Conservation (phyloP, 2,329 filamentous ascomycete genomes). For the Diaporthe vexans region DNA sequence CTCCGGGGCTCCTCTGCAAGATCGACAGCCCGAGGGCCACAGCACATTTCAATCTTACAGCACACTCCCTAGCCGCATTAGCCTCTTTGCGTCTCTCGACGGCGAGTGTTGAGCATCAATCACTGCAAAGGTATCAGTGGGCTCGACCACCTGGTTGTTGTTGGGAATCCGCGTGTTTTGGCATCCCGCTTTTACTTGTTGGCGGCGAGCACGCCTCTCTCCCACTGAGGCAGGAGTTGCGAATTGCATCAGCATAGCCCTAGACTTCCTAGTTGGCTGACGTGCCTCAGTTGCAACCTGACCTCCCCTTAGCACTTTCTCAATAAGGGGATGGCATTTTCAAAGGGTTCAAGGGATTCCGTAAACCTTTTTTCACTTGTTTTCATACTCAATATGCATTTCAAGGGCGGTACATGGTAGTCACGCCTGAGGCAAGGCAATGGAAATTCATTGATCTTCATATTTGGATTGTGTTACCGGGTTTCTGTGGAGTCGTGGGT, state of each 20-base stretch:
- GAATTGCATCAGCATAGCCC: neutral
- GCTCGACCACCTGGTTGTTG: neutral
- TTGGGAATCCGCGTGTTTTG: too few species aligned
- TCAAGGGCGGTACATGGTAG: conserved; percentile 7
- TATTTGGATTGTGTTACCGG: conserved; percentile 11
- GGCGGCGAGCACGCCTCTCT: neutral
- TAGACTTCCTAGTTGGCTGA: neutral
- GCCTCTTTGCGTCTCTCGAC: neutral
- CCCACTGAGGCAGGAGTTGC: neutral
- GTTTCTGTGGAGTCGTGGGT: conserved; percentile 11
- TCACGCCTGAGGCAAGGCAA: conserved; percentile 25
- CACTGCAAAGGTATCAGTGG: neutral
- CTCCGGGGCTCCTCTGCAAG: too few species aligned
- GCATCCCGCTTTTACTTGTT: neutral
- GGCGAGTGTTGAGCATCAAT: neutral
- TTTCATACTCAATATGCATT: neutral
- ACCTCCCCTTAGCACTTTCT: too few species aligned
- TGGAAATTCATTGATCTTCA: conserved; percentile 2
- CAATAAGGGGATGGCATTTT: conserved; percentile 6
- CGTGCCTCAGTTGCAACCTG: neutral
- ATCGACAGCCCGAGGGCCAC: neutral
- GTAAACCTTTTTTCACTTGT: neutral
- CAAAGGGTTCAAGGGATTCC: neutral
- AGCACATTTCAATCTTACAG: neutral
- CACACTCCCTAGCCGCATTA: neutral